Evolutionary conservation across 1,284 basidiomycete species (phyloP), one percentile per base, ranked within the genome.

Genomic region (Ganoderma meredithae): DNA sequence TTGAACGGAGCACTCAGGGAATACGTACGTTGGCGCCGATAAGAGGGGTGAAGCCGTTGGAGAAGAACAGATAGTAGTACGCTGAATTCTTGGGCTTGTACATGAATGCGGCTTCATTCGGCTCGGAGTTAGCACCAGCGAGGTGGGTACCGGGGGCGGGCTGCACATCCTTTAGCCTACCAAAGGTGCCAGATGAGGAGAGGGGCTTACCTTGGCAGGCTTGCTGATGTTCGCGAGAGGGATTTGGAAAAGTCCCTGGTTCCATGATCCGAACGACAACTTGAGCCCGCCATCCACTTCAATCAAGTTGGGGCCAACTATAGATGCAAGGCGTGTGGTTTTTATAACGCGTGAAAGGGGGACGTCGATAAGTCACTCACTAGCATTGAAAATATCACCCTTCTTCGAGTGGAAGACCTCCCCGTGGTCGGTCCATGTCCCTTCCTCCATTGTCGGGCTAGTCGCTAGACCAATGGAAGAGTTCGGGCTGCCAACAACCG

Each of bases 391-490:
- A 31, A 68, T 66, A 61, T 76, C 75, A 53, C 77, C 76, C 1
- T 68, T 63, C 13, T 67, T 66, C 2, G 77, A 78, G 12, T 69
- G 68, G 60, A 79, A 74, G 6, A 81, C 77, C 12, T 71, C 68
- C 7, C 79, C 78, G 17, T 75, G 74, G 62, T 81, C 79, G 4
- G 74, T 75, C 79, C 79, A 81, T 0, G 77, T 75, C 13, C 78
- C 79, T 22, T 76, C 70, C 40, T 77, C 76, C 76, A 80, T 79
- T 7, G 77, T 74, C 10, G 65, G 60, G 62, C 77, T 78, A 0
- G 77, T 79, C 1, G 79, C 79, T 15, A 79, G 71, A 0, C 79
- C 79, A 64, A 80, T 81, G 9, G 70, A 75, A 15, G 79, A 80
- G 58, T 79, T 72, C 62, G 77, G 76, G 10, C 71, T 75, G 22